Conservation (phyloP, 306 rosid genomes). For the Lagenaria siceraria region DNA sequence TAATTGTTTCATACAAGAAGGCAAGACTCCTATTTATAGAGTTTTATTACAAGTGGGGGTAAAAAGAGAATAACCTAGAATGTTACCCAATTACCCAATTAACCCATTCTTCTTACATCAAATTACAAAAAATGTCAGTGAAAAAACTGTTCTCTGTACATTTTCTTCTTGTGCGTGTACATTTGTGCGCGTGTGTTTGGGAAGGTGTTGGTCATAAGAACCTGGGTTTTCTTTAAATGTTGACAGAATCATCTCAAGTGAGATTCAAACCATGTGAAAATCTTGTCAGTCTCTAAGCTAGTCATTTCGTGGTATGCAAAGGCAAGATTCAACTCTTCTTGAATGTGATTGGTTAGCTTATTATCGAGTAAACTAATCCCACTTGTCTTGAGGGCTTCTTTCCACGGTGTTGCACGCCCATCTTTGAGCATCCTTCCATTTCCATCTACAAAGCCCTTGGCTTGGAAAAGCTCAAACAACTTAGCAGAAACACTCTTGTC, state of each 20-base stretch:
- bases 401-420: slow-evolving; percentile 59
- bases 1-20: no score
- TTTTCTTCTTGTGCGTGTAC: not conserved
- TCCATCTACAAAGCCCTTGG: slow-evolving; percentile 54
- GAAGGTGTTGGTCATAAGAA: not conserved
- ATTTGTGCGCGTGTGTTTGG: not conserved
- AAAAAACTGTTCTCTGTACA: not conserved
- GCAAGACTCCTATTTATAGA: no score
- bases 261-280: slow-evolving; percentile 64
- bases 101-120: no score
- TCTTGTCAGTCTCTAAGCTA: slow-evolving; percentile 53
- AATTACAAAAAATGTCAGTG: not conserved
- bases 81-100: no score
- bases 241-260: slow-evolving; percentile 30
- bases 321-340: slow-evolving; percentile 92
- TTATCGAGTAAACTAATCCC: slow-evolving; percentile 21
- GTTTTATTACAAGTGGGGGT: no score
- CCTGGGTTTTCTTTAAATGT: not conserved
- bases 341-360: slow-evolving; percentile 44
- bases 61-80: no score
- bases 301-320: slow-evolving; percentile 83
- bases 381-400: slow-evolving; percentile 35
- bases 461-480: slow-evolving; percentile 45
- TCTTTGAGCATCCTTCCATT: slow-evolving; percentile 71
- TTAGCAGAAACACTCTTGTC: slow-evolving; percentile 38